Evolutionary conservation across 768 basidiomycete species (phyloP), one percentile per base, ranked within the genome.

Genomic region (Pisolithus orientalis): DNA sequence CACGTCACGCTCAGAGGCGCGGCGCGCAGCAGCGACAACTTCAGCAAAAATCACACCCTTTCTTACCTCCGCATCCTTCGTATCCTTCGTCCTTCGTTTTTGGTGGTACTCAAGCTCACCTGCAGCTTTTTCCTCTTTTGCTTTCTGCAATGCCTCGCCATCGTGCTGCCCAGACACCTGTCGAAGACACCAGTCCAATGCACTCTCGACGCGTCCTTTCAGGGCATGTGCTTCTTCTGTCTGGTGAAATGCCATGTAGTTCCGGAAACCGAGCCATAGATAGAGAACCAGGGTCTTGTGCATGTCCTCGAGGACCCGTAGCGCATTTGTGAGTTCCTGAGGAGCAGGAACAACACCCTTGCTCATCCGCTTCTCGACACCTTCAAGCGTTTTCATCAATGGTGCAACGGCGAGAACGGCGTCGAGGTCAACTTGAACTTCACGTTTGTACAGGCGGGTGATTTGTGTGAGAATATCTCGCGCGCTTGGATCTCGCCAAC

Each of bases 281-380:
- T 97, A 97, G 21, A 87, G 59, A 13, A 85, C 83, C 28, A 91
- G 60, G 29, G 80, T 70, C 60, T 85, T 87, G 69, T 99, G 93
- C 54, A 90, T 68, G 5, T 77, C 73, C 67, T 97, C 94, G 44
- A 97, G 67, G n/a, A 51, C 55, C 34, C 39, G 57, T 42, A 67
- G 45, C 2, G 63, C 63, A 0, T 57, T 53, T 40, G 44, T 6
- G 37, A 43, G 11, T 43, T 38, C 34, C 37, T 50, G 14, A 44
- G n/a, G 17, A 9, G 46, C 8, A 5, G 32, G 17, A 13, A 37
- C 16, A n/a, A 27, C 31, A 17, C 21, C 29, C 13, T 24, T 46
- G 1, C 50, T 55, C 57, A 59, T 69, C 59, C 60, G 65, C 16
- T 9, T 14, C 46, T 69, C 67, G 29, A 67, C 62, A 1, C 43